Percentiles rank a stretch among this genome's conserved stretches.
phyloP scores from a whole-genome alignment of 2,329 filamentous ascomycete species.

The Elsinoe australis region DNA sequence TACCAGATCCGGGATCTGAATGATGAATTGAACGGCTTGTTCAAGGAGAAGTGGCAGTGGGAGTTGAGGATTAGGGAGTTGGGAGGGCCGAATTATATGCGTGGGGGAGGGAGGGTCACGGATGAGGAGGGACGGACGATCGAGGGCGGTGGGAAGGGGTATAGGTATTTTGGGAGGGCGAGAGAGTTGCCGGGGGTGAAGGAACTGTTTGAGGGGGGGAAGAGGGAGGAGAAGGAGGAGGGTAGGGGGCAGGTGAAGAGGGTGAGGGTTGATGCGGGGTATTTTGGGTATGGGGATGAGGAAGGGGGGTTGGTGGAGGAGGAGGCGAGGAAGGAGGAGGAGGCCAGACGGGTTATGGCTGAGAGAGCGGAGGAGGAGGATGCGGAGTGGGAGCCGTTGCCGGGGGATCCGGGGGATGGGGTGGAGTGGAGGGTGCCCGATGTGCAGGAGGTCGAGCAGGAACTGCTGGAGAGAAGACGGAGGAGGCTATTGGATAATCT shows the following conservation, averaged over 20 bases:
- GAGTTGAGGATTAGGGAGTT: slow-evolving; percentile 92
- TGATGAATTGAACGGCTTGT: slow-evolving; percentile 98
- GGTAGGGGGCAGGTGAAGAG: slow-evolving; percentile 59
- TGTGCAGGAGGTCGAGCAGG: slow-evolving; percentile 85
- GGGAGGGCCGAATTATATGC: slow-evolving; percentile 96
- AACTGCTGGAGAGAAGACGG: slow-evolving; percentile 78
- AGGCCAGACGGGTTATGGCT: slow-evolving; percentile 58
- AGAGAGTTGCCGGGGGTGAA: slow-evolving; percentile 89
- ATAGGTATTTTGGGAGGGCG: slow-evolving; percentile 88
- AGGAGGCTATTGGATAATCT: slow-evolving; percentile 79
- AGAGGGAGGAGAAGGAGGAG: slow-evolving; percentile 46
- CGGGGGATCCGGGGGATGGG: slow-evolving; percentile 80
- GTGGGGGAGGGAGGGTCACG: slow-evolving; percentile 47
- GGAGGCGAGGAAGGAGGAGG: slow-evolving; percentile 74
- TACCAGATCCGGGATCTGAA: slow-evolving; percentile 97
- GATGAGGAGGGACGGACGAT: slow-evolving; percentile 52
- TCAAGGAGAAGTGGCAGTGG: slow-evolving; percentile 99
- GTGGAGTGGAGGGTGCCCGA: slow-evolving; percentile 75
- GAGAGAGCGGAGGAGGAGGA: slow-evolving; percentile 42
- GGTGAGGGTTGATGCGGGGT: slow-evolving; percentile 79
- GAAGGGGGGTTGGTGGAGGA: slow-evolving; percentile 72
- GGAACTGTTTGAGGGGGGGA: slow-evolving; percentile 82
- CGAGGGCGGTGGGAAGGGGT: slow-evolving; percentile 70
- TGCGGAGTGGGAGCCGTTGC: slow-evolving; percentile 67
- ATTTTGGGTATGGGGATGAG: slow-evolving; percentile 96